phyloP scores from a whole-genome alignment of 306 rosid genomes.

The Acacia crassicarpa region DNA sequence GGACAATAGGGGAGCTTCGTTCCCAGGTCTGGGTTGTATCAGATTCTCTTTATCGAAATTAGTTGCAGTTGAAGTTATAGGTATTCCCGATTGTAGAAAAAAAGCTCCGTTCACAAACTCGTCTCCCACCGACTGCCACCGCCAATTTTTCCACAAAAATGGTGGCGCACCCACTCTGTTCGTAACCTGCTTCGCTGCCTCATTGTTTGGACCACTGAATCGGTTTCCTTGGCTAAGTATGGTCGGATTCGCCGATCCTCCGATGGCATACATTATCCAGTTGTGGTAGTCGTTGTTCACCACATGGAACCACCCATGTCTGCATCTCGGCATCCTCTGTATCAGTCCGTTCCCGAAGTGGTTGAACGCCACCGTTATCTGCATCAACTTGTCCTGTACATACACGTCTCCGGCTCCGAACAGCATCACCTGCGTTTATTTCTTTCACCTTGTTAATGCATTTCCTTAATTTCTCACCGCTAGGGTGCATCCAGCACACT shows the following conservation, averaged over 20 bases:
- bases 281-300: slow-evolving; percentile 85
- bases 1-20: slow-evolving; percentile 39
- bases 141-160: slow-evolving; percentile 52
- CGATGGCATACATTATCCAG: slow-evolving; percentile 88
- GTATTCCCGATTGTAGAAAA: slow-evolving; percentile 45
- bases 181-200: slow-evolving; percentile 53
- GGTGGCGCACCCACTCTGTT: slow-evolving; percentile 37
- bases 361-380: slow-evolving; percentile 67
- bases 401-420: slow-evolving; percentile 55
- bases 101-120: slow-evolving; percentile 54
- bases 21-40: slow-evolving; percentile 55
- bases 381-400: slow-evolving; percentile 50
- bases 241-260: slow-evolving; percentile 75
- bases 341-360: slow-evolving; percentile 70
- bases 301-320: slow-evolving; percentile 73
- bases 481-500: no score
- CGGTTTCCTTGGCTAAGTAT: slow-evolving; percentile 86
- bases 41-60: slow-evolving; percentile 15
- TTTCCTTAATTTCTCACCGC: not conserved
- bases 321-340: slow-evolving; percentile 72
- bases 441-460: not conserved
- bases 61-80: not conserved
- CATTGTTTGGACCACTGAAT: slow-evolving; percentile 64
- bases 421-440: slow-evolving; percentile 56
- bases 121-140: slow-evolving; percentile 64